Base-by-base conservation (phyloP, 345 rosid species). In the Geranium brycei region DNA sequence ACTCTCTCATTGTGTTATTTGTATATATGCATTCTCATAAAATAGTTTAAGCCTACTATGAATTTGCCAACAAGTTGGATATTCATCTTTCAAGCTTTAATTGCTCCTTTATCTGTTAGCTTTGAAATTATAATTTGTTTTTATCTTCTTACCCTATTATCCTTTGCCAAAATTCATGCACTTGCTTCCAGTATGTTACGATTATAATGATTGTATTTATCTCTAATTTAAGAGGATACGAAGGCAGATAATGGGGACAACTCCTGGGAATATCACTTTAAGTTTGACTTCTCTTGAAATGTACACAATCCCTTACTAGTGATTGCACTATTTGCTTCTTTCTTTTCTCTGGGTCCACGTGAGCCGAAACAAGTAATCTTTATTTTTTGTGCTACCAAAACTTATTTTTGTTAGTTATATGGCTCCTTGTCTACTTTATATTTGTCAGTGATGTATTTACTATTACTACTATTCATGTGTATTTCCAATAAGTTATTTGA, bases 341-440 rank as follows among this genome's bases (percentile, higher is more conserved):
- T 80, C 28, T 81, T 78, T 51, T 66, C 87, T 31, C 77, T 76
- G 62, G 81, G 77, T 62, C 35, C 83, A 15, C 71, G 62, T 71
- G 91, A 83, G 3, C 79, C 84, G 71, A 80, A 87, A 65, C 88
- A 84, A 86, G 98, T 82, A 78, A 74, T 70, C 61, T 14, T 61
- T 17, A 41, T 40, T 14, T n/a, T n/a, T n/a, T 58, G 18, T 19
- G 13, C 7, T 63, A 19, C 19, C 31, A 8, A 5, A 28, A 14
- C 2, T 19, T 51, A 16, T 3, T 53, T 16, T 60, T 31, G 59
- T 59, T 60, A 51, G 17, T 28, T 59, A 7, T 64, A 17, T 58
- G 28, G 15, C 11, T 60, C 18, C 51, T 56, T 28, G 19, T 41
- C 41, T 8, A 3, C 32, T 62, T 17, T 62, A 14, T 62, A 23